Percentiles rank a stretch among this genome's conserved stretches.
These are phyloP conservation scores for Thielaviopsis musarum DNA, from an alignment of 2,329 filamentous ascomycete genomes.

Conservation along the genomic window DNA sequence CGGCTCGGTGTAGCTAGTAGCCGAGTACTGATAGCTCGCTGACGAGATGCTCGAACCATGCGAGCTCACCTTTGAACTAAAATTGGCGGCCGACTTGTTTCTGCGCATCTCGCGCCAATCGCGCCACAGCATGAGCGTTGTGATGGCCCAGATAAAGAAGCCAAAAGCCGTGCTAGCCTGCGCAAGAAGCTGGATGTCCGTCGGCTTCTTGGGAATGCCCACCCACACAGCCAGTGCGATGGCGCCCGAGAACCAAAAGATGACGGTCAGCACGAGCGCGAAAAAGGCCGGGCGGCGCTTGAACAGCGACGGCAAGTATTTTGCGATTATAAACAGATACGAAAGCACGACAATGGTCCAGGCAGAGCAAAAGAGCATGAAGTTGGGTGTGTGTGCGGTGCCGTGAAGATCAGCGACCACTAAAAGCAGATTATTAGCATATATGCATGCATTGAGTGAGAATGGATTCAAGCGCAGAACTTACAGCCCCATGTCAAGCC, in stretches of 20 bases:
- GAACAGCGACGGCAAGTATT: slow-evolving; percentile 41
- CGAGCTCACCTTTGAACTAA: slow-evolving; percentile 4
- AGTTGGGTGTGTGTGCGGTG: slow-evolving; percentile 37
- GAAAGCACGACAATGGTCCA: slow-evolving; percentile 53
- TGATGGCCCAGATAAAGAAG: slow-evolving; percentile 39
- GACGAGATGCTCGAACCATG: slow-evolving; percentile 4
- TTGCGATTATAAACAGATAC: slow-evolving; percentile 53
- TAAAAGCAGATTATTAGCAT: slow-evolving; percentile 17
- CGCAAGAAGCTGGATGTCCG: slow-evolving; percentile 29
- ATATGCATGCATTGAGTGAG: background rate
- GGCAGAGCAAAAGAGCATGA: slow-evolving; percentile 62
- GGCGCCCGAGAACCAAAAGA: slow-evolving; percentile 84
- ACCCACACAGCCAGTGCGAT: slow-evolving; percentile 57
- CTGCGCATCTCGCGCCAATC: slow-evolving; percentile 6
- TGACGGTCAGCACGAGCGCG: slow-evolving; percentile 54
- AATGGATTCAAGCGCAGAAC: slow-evolving; percentile 14
- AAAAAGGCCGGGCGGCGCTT: slow-evolving; percentile 49
- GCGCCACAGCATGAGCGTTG: slow-evolving; percentile 6
- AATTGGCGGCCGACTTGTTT: background rate
- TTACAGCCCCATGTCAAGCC: slow-evolving; percentile 58
- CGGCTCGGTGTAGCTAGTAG: slow-evolving; percentile 1
- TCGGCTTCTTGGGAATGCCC: slow-evolving; percentile 36
- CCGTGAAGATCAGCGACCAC: slow-evolving; percentile 32
- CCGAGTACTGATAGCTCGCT: background rate
- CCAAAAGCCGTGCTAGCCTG: slow-evolving; percentile 51